These are phyloP conservation scores for Paramecium bursaria DNA, from an alignment of 73 alveolate species.

Conservation along the genomic window DNA sequence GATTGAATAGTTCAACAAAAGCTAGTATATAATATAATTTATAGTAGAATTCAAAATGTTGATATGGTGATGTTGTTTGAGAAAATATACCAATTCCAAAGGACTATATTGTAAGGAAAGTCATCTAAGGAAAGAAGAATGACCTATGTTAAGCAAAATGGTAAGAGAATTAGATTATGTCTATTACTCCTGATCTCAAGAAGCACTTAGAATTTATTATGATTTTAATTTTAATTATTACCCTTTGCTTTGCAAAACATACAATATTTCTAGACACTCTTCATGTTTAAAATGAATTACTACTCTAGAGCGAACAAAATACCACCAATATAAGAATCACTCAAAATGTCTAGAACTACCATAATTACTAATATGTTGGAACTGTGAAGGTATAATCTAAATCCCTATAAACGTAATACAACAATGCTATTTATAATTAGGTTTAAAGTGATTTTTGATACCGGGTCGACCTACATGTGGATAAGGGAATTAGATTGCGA, in stretches of 20 bases:
- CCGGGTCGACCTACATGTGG: slow-evolving; percentile 68
- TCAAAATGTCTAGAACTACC: slow-evolving; percentile 3
- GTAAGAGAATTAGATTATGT: slow-evolving; percentile 29
- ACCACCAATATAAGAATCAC: not conserved
- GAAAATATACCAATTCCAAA: slow-evolving; percentile 8
- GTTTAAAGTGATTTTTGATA: slow-evolving; percentile 57
- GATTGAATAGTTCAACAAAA: slow-evolving; percentile 10
- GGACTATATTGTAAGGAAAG: not conserved
- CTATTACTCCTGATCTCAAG: slow-evolving; percentile 23
- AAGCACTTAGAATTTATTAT: slow-evolving; percentile 11
- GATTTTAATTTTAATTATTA: slow-evolving; percentile 47
- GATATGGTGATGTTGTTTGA: slow-evolving; percentile 8
- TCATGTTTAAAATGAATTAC: not conserved
- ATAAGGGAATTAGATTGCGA: slow-evolving; percentile 52
- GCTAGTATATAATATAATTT: slow-evolving; percentile 4
- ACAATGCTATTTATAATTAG: not conserved
- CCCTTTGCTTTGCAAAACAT: not conserved
- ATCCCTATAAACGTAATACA: not conserved
- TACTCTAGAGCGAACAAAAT: slow-evolving; percentile 12
- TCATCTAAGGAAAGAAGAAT: slow-evolving; percentile 33
- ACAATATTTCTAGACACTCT: slow-evolving; percentile 18
- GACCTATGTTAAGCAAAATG: slow-evolving; percentile 10
- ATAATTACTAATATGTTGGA: slow-evolving; percentile 54
- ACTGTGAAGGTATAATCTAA: not conserved
- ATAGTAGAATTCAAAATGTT: slow-evolving; percentile 30